Percentiles rank a stretch among this genome's conserved stretches.
Conservation (phyloP, 768 basidiomycete species). For the Auricularia sp. region DNA sequence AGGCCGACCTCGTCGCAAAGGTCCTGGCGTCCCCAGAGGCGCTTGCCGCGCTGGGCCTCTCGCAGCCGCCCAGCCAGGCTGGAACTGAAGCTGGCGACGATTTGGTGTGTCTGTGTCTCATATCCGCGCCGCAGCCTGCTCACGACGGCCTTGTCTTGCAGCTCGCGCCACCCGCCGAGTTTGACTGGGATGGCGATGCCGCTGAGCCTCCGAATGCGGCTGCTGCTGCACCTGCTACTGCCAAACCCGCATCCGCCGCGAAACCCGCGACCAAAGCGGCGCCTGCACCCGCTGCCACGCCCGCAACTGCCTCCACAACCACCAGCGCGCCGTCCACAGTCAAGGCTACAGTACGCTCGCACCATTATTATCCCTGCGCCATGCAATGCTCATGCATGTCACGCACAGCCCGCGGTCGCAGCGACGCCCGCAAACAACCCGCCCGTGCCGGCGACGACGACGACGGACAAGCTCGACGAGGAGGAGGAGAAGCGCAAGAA, state of each 20-base stretch:
- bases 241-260: neutral
- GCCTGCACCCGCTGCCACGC: neutral
- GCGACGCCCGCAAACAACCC: neutral
- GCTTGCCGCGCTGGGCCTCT: slow-evolving; percentile 30
- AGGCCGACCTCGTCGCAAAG: slow-evolving; percentile 54
- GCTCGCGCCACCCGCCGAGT: slow-evolving; percentile 25
- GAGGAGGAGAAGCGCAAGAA: slow-evolving; percentile 15
- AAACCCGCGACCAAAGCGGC: neutral
- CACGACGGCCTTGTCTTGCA: slow-evolving; percentile 3
- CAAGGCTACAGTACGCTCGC: neutral
- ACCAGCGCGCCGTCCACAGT: neutral
- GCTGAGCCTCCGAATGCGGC: neutral
- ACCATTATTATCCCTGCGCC: no score
- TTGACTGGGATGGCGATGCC: slow-evolving; percentile 28
- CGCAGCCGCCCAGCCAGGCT: slow-evolving; percentile 23
- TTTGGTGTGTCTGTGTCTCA: slow-evolving; percentile 15
- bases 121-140: neutral
- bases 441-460: neutral
- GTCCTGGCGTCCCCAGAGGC: slow-evolving; percentile 46
- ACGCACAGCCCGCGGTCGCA: no score
- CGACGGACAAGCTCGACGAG: slow-evolving; percentile 4
- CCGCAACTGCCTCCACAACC: neutral
- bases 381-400: no score
- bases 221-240: neutral
- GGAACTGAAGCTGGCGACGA: slow-evolving; percentile 17